Percentiles rank a stretch among this genome's conserved stretches.
Evolutionary conservation across 2,329 filamentous ascomycete genomes (phyloP).

Genomic region (Colletotrichum abscissum): DNA sequence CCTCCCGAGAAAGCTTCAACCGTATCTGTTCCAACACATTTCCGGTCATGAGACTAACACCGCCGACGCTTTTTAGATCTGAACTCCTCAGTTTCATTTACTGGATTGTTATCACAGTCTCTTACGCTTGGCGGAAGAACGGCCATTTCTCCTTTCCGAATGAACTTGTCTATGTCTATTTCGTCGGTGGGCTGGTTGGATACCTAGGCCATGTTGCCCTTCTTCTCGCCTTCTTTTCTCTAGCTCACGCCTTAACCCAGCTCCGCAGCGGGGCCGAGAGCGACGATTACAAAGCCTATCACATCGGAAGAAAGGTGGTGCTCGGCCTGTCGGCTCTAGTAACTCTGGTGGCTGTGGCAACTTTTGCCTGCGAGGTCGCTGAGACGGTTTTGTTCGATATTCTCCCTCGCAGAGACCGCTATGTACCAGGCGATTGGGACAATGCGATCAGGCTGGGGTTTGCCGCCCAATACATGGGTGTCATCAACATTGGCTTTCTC

Average conservation of each 20-base stretch:
- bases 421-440: background rate
- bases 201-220: background rate
- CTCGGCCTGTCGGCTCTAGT: background rate
- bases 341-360: background rate
- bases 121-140: background rate
- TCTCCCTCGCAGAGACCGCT: background rate
- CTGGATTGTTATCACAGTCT: background rate
- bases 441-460: background rate
- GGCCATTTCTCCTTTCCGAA: background rate
- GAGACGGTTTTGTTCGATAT: background rate
- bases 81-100: background rate
- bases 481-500: background rate
- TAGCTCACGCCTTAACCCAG: slow-evolving; percentile 10
- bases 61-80: background rate
- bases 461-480: background rate
- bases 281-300: background rate
- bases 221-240: slow-evolving; percentile 12
- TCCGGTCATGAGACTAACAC: background rate
- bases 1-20: no score
- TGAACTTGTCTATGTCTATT: background rate
- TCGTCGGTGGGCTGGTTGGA: background rate
- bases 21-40: background rate
- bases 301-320: background rate
- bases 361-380: background rate
- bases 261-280: background rate